These are phyloP conservation scores for Tetrapisispora fleetii DNA, from an alignment of 805 yeast genomes.

Conservation along the genomic window DNA sequence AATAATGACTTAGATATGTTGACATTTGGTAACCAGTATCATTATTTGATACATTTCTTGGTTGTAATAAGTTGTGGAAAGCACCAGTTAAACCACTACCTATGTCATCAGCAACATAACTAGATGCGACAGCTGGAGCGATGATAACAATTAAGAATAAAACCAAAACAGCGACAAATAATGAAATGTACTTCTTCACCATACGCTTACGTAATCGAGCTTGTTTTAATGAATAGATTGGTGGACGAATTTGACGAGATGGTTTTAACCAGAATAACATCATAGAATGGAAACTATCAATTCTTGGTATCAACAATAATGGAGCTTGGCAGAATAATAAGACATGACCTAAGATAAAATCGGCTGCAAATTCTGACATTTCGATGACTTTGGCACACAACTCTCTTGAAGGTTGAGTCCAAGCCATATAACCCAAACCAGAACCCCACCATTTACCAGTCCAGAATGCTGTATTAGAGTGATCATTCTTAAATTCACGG, in stretches of 20 bases:
- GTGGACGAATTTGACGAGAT: conserved; percentile 92
- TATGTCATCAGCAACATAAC: conserved; percentile 33
- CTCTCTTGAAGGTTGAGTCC: conserved; percentile 95
- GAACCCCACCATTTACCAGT: conserved; percentile 98
- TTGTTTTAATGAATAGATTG: conserved; percentile 93
- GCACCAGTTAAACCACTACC: conserved; percentile 30
- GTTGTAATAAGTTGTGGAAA: conserved; percentile 74
- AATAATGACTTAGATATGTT: conserved; percentile 28
- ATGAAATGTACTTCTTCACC: conserved; percentile 83
- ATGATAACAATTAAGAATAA: conserved; percentile 68
- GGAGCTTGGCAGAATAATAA: conserved; percentile 86
- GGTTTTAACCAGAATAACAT: conserved; percentile 99
- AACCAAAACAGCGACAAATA: conserved; percentile 62
- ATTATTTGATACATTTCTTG: conserved; percentile 69
- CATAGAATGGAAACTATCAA: conserved; percentile 96
- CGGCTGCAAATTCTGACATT: conserved; percentile 92
- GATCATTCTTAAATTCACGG: conserved; percentile 93
- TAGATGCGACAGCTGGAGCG: conserved; percentile 86
- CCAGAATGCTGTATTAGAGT: conserved; percentile 98
- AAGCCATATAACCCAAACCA: conserved; percentile 87
- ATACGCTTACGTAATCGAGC: conserved; percentile 93
- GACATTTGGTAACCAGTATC: conserved; percentile 58
- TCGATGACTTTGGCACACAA: conserved; percentile 89
- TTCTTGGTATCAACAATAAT: conserved; percentile 67
- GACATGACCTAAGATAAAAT: conserved; percentile 86